Evolutionary conservation across 768 basidiomycete genomes (phyloP).

Genomic region (Pleurotus salmoneostramineus): DNA sequence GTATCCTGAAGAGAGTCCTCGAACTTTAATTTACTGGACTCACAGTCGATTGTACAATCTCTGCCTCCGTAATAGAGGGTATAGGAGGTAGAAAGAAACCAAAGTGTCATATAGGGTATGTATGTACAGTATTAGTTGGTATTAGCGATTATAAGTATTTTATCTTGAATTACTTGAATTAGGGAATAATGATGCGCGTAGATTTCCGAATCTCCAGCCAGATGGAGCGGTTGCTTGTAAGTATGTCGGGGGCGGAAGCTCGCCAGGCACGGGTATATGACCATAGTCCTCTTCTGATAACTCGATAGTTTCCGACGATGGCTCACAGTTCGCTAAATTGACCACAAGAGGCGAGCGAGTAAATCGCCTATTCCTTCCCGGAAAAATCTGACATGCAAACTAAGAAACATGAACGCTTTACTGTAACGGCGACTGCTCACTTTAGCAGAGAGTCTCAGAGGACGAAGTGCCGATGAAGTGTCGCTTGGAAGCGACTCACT

Average conservation of each 20-base stretch:
- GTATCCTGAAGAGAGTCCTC: background rate
- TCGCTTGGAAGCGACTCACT: background rate
- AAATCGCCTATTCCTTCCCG: background rate
- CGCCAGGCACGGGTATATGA: constrained; percentile 1
- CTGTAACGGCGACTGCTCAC: background rate
- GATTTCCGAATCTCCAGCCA: background rate
- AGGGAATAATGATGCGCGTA: background rate
- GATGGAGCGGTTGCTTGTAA: constrained; percentile 3
- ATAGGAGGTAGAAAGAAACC: no score
- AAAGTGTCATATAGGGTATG: no score
- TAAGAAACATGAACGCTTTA: no score
- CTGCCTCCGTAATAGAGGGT: no score
- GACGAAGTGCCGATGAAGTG: background rate
- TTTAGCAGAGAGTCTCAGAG: background rate
- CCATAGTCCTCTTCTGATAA: constrained; percentile 1
- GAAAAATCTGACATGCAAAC: background rate
- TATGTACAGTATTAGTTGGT: no score
- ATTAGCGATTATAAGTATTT: no score
- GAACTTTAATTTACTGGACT: no score
- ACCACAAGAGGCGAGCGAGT: no score
- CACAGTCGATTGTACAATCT: no score
- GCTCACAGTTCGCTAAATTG: no score
- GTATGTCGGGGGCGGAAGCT: constrained; percentile 2
- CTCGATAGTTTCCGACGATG: background rate
- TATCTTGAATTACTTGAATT: no score